Percentiles rank a stretch among this genome's conserved stretches.
Conservation (phyloP, 164 flowering plant genomes). For the Macadamia tetraphylla region DNA sequence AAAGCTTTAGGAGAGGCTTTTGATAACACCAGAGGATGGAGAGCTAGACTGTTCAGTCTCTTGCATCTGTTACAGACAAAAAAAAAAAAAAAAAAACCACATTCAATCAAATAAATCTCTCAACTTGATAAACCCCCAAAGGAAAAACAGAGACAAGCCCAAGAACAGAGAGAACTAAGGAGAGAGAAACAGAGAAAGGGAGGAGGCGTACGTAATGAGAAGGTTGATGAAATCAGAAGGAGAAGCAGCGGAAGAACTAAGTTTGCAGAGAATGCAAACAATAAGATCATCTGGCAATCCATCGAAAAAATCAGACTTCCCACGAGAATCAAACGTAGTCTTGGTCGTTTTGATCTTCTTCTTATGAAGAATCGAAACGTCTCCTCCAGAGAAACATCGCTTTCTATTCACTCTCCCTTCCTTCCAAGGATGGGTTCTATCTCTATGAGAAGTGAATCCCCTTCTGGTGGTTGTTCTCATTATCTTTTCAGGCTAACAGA, state of each 20-base stretch:
- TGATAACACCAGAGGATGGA: slow-evolving; percentile 46
- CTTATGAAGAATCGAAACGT: slow-evolving; percentile 16
- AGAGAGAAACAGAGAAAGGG: background rate
- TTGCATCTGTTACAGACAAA: slow-evolving; percentile 49
- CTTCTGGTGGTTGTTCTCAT: background rate
- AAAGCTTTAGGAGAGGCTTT: slow-evolving; percentile 41
- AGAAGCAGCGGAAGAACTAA: slow-evolving; percentile 41
- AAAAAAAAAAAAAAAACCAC: background rate
- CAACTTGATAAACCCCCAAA: no score
- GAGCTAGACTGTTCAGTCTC: slow-evolving; percentile 50
- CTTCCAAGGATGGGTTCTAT: no score
- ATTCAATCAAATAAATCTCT: no score
- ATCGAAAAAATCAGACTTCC: slow-evolving; percentile 44
- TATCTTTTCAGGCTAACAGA: background rate
- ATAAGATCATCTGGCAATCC: slow-evolving; percentile 68
- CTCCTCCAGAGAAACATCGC: slow-evolving; percentile 6
- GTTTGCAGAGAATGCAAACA: slow-evolving; percentile 47
- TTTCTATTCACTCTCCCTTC: slow-evolving; percentile 16
- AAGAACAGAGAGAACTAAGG: no score
- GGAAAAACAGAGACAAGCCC: no score
- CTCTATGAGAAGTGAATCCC: no score
- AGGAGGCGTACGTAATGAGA: slow-evolving; percentile 44
- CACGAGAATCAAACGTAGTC: background rate
- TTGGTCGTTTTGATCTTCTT: slow-evolving; percentile 11
- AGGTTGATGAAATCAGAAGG: slow-evolving; percentile 53